These are phyloP conservation scores for Penicillium sp. DNA, from an alignment of 2,329 filamentous ascomycete genomes.

Conservation along the genomic window DNA sequence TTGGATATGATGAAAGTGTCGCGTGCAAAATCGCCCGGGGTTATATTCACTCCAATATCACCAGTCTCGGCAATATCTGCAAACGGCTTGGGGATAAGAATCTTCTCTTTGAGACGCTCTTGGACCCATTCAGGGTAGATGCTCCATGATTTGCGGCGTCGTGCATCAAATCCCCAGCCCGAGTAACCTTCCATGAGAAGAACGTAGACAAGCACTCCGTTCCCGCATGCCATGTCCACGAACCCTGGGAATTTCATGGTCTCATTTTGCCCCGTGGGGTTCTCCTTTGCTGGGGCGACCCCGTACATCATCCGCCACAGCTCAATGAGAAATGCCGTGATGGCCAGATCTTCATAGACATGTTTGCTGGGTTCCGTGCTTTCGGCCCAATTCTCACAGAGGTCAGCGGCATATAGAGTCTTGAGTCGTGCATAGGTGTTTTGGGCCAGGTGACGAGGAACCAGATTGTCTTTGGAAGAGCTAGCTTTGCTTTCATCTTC, in stretches of 20 bases:
- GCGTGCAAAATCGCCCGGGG: constrained; percentile 65
- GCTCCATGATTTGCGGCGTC: constrained; percentile 80
- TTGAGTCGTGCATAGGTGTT: constrained; percentile 82
- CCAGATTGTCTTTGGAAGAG: constrained; percentile 62
- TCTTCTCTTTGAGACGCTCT: constrained; percentile 57
- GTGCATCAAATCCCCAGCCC: constrained; percentile 91
- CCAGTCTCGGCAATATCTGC: constrained; percentile 26
- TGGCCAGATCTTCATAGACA: constrained; percentile 90
- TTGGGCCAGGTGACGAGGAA: constrained; percentile 76
- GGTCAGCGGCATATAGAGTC: constrained; percentile 68
- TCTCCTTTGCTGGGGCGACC: constrained; percentile 25
- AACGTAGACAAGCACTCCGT: constrained; percentile 85
- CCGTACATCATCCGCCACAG: constrained; percentile 85
- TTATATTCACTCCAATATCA: constrained; percentile 27
- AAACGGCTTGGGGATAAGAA: constrained; percentile 62
- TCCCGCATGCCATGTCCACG: constrained; percentile 94
- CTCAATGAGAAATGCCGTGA: constrained; percentile 90
- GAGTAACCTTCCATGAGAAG: constrained; percentile 76
- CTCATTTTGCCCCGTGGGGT: neutral
- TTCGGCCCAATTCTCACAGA: constrained; percentile 82
- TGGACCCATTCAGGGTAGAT: constrained; percentile 62
- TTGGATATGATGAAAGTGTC: constrained; percentile 95
- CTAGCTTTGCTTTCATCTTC: neutral
- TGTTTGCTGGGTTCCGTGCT: constrained; percentile 86
- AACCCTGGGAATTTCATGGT: constrained; percentile 73